These are phyloP conservation scores for Pythium oligandrum DNA, from an alignment of 352 stramenopile genomes.

Conservation along the genomic window DNA sequence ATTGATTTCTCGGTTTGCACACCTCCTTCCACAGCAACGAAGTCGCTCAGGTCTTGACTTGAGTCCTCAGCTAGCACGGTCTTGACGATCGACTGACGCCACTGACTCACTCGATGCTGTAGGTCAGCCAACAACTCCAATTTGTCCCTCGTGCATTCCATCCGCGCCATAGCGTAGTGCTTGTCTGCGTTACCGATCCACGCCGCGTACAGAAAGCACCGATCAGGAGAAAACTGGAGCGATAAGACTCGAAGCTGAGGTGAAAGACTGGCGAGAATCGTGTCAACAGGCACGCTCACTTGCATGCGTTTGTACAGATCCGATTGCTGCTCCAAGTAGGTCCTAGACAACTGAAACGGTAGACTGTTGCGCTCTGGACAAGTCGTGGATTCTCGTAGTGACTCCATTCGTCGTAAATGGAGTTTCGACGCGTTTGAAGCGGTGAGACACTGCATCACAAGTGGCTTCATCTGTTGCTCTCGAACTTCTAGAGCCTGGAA, in stretches of 20 bases:
- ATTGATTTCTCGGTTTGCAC: not conserved
- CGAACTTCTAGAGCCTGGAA: conserved; percentile 49
- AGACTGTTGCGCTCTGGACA: conserved; percentile 46
- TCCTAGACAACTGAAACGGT: conserved; percentile 57
- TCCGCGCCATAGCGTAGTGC: conserved; percentile 37
- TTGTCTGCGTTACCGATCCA: conserved; percentile 35
- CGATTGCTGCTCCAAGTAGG: conserved; percentile 63
- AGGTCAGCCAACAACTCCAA: conserved; percentile 23
- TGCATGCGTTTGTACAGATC: conserved; percentile 61
- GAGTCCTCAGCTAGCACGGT: conserved; percentile 31
- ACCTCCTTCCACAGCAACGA: not conserved
- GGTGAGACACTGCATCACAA: conserved; percentile 33
- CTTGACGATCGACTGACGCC: conserved; percentile 34
- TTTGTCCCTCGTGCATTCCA: conserved; percentile 49
- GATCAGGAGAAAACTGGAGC: conserved; percentile 68
- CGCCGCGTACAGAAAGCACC: conserved; percentile 55
- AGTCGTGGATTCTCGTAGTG: conserved; percentile 24
- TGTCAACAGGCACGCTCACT: conserved; percentile 31
- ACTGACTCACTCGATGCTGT: conserved; percentile 24
- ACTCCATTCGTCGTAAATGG: conserved; percentile 40
- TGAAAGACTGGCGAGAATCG: conserved; percentile 36
- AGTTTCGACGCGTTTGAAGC: conserved; percentile 41
- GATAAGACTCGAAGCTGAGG: conserved; percentile 32
- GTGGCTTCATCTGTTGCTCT: conserved; percentile 20
- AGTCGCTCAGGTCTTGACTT: not conserved